A percentile compares a stretch with the other conserved stretches of the same genome.
phyloP scores from a whole-genome alignment of 768 basidiomycete genomes.

The Ramaria rubella region DNA sequence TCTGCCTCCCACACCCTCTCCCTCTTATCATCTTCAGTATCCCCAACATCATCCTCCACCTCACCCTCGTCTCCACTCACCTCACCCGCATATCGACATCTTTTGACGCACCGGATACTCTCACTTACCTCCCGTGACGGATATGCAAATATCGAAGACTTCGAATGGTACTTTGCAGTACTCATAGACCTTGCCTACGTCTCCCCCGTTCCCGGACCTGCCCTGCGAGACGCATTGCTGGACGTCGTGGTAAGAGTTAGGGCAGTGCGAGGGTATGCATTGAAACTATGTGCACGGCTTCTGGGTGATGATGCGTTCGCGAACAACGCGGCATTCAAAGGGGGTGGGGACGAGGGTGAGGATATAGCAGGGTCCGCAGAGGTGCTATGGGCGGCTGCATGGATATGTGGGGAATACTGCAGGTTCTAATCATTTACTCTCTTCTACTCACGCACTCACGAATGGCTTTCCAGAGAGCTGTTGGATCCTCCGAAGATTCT shows the following conservation, averaged over 20 bases:
- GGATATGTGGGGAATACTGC: conserved; percentile 95
- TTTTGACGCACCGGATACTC: conserved; percentile 77
- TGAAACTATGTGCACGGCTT: conserved; percentile 76
- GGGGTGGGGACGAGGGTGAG: conserved; percentile 30
- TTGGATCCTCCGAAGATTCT: conserved; percentile 69
- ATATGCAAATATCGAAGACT: conserved; percentile 85
- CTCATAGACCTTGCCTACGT: conserved; percentile 88
- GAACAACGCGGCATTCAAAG: conserved; percentile 57
- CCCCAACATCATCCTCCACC: conserved; percentile 28
- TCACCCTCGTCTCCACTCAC: conserved; percentile 49
- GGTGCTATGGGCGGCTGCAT: conserved; percentile 89
- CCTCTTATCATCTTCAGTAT: conserved; percentile 44
- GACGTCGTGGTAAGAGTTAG: conserved; percentile 82
- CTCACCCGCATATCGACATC: conserved; percentile 80
- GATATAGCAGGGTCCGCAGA: conserved; percentile 49
- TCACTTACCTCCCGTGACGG: conserved; percentile 76
- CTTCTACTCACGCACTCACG: neutral
- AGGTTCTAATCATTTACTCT: conserved; percentile 37
- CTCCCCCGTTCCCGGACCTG: conserved; percentile 71
- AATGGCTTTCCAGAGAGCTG: conserved; percentile 52
- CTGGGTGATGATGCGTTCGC: conserved; percentile 73
- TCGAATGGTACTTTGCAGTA: conserved; percentile 97
- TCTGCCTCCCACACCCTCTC: conserved; percentile 49
- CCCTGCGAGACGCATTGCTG: conserved; percentile 71
- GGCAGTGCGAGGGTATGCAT: conserved; percentile 68